These are phyloP conservation scores for Atalantia buxifolia DNA, from an alignment of 345 rosid genomes.

Conservation along the genomic window DNA sequence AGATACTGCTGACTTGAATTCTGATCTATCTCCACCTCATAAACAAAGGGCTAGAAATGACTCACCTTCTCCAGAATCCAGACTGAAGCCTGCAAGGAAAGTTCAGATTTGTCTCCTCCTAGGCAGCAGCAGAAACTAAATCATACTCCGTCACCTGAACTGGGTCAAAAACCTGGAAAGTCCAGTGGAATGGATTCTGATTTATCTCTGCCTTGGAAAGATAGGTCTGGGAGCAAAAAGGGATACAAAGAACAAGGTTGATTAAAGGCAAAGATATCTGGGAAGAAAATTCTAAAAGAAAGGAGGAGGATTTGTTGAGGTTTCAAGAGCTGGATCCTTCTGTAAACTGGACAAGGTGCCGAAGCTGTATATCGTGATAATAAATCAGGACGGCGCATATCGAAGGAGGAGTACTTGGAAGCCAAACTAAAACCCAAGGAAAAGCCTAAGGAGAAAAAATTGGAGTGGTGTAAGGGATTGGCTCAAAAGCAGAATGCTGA, in stretches of 20 bases:
- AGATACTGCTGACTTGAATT: slow-evolving; percentile 34
- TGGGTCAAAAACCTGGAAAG: too few species aligned
- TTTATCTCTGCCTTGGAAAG: too few species aligned
- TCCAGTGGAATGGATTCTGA: too few species aligned
- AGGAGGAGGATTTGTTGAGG: slow-evolving; percentile 59
- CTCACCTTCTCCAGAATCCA: too few species aligned
- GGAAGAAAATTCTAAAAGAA: slow-evolving; percentile 51
- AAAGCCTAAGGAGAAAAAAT: slow-evolving; percentile 54
- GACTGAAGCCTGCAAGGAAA: too few species aligned
- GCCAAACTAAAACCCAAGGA: slow-evolving; percentile 4
- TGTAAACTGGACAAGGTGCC: slow-evolving; percentile 65
- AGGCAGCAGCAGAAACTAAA: too few species aligned
- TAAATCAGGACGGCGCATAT: slow-evolving; percentile 14
- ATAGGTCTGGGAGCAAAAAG: slow-evolving; percentile 31
- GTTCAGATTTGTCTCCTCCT: too few species aligned
- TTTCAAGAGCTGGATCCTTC: slow-evolving; percentile 71
- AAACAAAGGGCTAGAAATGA: too few species aligned
- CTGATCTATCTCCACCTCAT: too few species aligned
- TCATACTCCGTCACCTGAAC: too few species aligned
- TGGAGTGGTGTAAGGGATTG: slow-evolving; percentile 96
- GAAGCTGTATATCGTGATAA: slow-evolving; percentile 88
- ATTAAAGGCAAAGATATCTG: slow-evolving; percentile 61
- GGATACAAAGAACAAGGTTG: slow-evolving; percentile 58
- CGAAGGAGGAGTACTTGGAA: slow-evolving; percentile 5
- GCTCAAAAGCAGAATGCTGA: slow-evolving; percentile 91